Base-by-base conservation (phyloP, 108 stramenopile species). In the Asterionellopsis glacialis region DNA sequence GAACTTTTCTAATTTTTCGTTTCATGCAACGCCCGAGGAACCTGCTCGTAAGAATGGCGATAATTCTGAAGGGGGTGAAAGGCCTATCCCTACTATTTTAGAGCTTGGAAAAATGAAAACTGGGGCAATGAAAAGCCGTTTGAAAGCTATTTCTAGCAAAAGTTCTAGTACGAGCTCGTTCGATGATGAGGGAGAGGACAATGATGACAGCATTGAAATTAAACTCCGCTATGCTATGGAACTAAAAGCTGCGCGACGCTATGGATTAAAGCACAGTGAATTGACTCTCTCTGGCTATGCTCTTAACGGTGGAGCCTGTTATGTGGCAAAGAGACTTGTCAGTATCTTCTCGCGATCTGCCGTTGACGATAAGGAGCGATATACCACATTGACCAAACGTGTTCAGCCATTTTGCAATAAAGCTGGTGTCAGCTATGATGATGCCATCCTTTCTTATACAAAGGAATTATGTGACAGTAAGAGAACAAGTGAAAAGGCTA, bases 291-390 rank as follows among this genome's bases (percentile, higher is more conserved):
- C 28, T 18, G 68, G 70, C 45, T 89, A 74, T 64, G 58, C 66
- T n/a, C 55, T 63, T 7, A 59, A 43, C 41, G 83, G 79, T 21
- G 92, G 88, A 45, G 65, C 79, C 26, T 59, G 74, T 19, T 72
- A 53, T 59, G 59, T 83, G 42, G 80, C 81, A 21, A 81, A 76
- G 48, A 73, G 88, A 63, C 77, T 93, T 10, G 74, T 88, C 19
- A 55, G 44, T 27, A 22, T 68, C 22, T 72, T 47, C 27, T 80
- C 78, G 2, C 11, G 38, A 0, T 47, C 49, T 22, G 58, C 69
- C 7, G 25, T 14, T 3, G 45, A 55, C 39, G 64, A 73, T 27
- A 57, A 58, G 13, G 59, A 51, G 1, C 47, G 76, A 41, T 43
- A 23, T 11, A 55, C 48, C 13, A 12, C 41, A 12, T 59, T 80